Conservation (phyloP, 257 asterid species). For the Solanum verrucosum region DNA sequence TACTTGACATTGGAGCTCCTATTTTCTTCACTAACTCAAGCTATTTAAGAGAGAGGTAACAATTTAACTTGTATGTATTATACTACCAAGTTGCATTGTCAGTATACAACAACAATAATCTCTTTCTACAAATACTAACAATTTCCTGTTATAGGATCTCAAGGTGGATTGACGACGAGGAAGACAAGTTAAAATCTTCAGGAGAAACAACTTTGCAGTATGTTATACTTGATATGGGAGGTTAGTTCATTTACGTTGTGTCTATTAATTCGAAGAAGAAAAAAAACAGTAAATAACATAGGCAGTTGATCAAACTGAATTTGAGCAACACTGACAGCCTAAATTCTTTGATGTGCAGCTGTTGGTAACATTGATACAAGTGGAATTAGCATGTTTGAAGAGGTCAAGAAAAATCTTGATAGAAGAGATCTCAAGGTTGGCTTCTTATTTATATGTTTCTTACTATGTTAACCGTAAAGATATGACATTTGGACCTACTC, state of each 20-base stretch:
- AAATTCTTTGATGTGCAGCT: conserved; percentile 35
- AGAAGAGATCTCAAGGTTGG: conserved; percentile 70
- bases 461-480: not conserved
- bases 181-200: conserved; percentile 45
- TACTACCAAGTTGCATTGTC: not conserved
- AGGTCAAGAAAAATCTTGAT: conserved; percentile 62
- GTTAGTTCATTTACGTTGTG: conserved; percentile 24
- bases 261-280: not conserved
- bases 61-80: not conserved
- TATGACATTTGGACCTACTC: not conserved
- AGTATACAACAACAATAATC: not conserved
- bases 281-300: not conserved
- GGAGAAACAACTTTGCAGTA: conserved; percentile 55
- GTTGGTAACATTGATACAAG: conserved; percentile 96
- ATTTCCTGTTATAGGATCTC: conserved; percentile 36
- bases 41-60: conserved; percentile 89
- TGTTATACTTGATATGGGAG: conserved; percentile 70
- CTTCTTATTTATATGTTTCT: not conserved
- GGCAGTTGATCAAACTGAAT: not conserved
- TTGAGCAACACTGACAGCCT: not conserved
- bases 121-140: not conserved
- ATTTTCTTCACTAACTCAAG: conserved; percentile 81
- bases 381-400: conserved; percentile 89
- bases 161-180: conserved; percentile 93
- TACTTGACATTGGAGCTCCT: conserved; percentile 85